Percentiles rank a stretch among this genome's conserved stretches.
phyloP scores from a whole-genome alignment of 192 early-diverging fungal species.

The Ambispora gerdemannii region DNA sequence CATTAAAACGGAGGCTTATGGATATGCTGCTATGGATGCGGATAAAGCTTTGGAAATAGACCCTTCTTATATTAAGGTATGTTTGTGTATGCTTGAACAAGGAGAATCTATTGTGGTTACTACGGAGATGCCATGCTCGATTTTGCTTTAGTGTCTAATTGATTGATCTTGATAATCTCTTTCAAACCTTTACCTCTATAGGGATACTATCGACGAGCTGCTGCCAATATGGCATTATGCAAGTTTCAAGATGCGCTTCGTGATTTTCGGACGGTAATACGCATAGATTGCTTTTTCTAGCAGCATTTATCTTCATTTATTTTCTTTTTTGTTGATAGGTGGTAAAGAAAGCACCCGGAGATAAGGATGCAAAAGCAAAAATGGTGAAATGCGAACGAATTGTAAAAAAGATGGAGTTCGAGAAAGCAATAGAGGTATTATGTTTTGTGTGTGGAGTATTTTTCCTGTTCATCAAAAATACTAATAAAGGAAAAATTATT shows the following conservation, averaged over 20 bases:
- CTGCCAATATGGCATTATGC: conserved; percentile 81
- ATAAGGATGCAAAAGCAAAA: conserved; percentile 75
- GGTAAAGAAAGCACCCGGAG: conserved; percentile 70
- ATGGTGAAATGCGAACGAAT: conserved; percentile 90
- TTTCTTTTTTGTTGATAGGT: conserved; percentile 43
- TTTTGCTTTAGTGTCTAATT: background rate
- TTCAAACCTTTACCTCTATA: conserved; percentile 37
- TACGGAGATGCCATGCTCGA: background rate
- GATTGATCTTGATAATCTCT: background rate
- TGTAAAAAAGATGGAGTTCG: conserved; percentile 81
- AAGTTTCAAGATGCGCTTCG: conserved; percentile 80
- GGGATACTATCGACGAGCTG: conserved; percentile 92
- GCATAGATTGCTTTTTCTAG: too few species aligned
- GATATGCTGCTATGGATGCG: conserved; percentile 70
- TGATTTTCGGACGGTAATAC: conserved; percentile 62
- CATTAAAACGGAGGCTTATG: conserved; percentile 83
- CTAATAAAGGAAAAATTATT: too few species aligned
- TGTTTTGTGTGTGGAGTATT: background rate
- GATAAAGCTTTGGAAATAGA: conserved; percentile 67
- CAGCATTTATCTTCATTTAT: background rate
- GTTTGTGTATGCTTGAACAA: background rate
- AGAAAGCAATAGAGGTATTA: conserved; percentile 83
- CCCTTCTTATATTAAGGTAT: conserved; percentile 57
- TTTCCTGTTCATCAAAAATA: too few species aligned
- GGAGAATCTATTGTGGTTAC: background rate